Base-by-base conservation (phyloP, 163 green algal species). In the Scenedesmus sp. region DNA sequence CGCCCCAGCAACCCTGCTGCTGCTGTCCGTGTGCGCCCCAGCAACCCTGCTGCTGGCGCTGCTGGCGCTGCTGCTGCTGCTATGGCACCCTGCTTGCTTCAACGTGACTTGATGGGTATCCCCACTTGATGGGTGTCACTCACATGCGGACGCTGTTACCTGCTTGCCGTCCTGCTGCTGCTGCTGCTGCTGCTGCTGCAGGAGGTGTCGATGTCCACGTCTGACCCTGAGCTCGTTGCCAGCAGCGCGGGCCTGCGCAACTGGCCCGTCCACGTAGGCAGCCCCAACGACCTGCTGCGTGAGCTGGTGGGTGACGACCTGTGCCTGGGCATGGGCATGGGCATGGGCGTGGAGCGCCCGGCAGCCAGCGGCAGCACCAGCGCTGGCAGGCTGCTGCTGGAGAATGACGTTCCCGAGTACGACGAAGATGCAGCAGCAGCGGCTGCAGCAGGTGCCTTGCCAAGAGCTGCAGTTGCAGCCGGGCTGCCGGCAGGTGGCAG, bases 191-290 rank as follows among this genome's bases (percentile, higher is more conserved):
- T 81, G 46, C 44, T 51, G 16, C 42, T 90, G 61, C 91, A 96
- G 91, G 90, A 88, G 26, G 90, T 95, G n/a, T 87, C 88, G 16
- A 92, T 97, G 81, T 94, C 65, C 88, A 97, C 96, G 20, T 91
- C 65, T 20, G 92, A 95, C 40, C 70, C 94, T 3, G 91, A 95
- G 44, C 91, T 72, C 1, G 42, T 86, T 43, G 91, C 86, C 10
- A 73, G 1, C 15, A 83, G 88, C 18, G 85, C 91, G 1, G 93
- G 93, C 26, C 90, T 95, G 40, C 93, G 92, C n/a, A 93, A 93
- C 15, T 95, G 93, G 93, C 92, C 93, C 56, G 85, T 95, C 89
- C 80, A 95, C 78, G 85, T 95, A 3, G 80, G 80, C 37, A 49
- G 83, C 56, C 40, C 37, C 20, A 65, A 15, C 44, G 59, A 13